Conservation (phyloP, 805 yeast species). For the Wickerhamomyces pijperi region DNA sequence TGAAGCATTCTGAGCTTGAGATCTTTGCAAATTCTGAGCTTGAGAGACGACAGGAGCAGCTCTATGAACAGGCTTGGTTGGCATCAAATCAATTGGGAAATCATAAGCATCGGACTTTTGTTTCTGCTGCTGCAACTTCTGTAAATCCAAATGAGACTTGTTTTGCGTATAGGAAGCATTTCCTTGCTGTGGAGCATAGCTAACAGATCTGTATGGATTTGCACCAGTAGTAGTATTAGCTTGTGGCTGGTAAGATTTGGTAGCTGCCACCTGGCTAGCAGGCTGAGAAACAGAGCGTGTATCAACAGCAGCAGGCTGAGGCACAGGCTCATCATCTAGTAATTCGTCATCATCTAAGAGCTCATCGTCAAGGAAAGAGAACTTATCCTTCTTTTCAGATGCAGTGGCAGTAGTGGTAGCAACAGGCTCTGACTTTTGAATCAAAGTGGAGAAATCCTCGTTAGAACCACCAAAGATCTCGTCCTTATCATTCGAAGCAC, state of each 20-base stretch:
- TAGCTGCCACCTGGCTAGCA: background rate
- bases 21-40: too few species aligned
- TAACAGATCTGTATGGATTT: background rate
- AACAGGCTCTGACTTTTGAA: background rate
- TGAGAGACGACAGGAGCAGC: constrained; percentile 12
- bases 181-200: background rate
- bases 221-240: background rate
- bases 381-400: constrained; percentile 6
- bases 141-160: constrained; percentile 13
- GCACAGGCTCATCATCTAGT: background rate
- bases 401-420: background rate
- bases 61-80: constrained; percentile 19
- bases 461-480: background rate
- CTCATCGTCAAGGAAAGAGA: constrained; percentile 12
- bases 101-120: constrained; percentile 70
- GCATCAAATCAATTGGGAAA: constrained; percentile 48
- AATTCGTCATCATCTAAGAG: constrained; percentile 5
- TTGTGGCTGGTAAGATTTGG: background rate
- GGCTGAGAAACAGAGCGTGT: constrained; percentile 2
- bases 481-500: background rate
- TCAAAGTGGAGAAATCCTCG: constrained; percentile 1
- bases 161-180: background rate
- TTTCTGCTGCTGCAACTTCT: constrained; percentile 33
- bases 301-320: background rate
- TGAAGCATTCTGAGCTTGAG: too few species aligned